Base-by-base conservation (phyloP, 805 yeast genomes). In the Metschnikowia baotianmanensis region DNA sequence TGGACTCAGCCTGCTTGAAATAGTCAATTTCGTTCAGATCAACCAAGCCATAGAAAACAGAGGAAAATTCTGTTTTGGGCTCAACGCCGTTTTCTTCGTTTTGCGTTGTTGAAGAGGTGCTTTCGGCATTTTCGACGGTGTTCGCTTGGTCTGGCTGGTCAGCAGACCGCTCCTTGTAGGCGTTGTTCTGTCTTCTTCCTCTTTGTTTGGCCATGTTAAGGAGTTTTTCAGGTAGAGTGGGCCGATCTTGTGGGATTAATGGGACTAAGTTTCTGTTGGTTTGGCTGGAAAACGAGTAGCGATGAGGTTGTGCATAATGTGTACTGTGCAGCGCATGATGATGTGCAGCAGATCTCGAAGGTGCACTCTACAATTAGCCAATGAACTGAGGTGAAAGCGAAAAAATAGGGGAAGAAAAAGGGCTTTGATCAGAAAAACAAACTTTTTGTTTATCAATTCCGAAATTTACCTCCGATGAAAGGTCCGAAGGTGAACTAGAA, bases 1-100 rank as follows among this genome's bases (percentile, higher is more conserved):
- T 85, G 4, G 89, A 77, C 62, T 91, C 98, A 0, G 97, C 96
- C 55, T 83, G 88, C 55, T 87, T 88, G 71, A 91, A 93, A 62
- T 93, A 91, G 47, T 89, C 96, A 30, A 87, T 65, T 61, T 91
- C 98, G 21, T 78, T 74, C 4, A 89, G 63, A 59, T 88, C 96
- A 9, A 91, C 82, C 26, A 91, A 71, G 17, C 99, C 99, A 61
- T 82, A 93, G 58, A 90, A 91, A 15, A 84, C 65, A 16, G 57
- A 58, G 42, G 52, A 46, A 40, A 51, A 48, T 16, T 54, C 52
- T 15, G 16, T 49, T 40, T 49, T 56, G 25, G 41, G 15, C 21
- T 28, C 35, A 8, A 10, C 10, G 34, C 13, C 6, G 21, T 29
- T 23, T 16, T 42, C 47, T n/a, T 29, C 19, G 16, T 3, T 41